Conservation (phyloP, 2,329 filamentous ascomycete genomes). For the Aureobasidium lini region DNA sequence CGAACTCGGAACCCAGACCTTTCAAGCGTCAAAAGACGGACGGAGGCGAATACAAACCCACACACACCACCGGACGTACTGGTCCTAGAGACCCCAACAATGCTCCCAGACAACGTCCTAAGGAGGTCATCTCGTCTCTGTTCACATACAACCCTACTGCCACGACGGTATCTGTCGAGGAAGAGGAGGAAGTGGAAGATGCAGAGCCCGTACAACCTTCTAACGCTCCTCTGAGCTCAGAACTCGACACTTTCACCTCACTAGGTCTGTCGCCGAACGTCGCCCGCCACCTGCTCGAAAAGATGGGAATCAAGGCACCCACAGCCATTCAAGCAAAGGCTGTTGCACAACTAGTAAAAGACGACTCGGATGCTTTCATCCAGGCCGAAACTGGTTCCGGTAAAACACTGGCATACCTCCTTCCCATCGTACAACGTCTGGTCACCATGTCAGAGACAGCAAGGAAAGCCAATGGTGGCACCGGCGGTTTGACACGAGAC, state of each 20-base stretch:
- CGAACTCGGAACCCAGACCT: slow-evolving; percentile 3
- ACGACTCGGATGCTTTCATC: slow-evolving; percentile 85
- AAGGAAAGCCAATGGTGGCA: slow-evolving; percentile 34
- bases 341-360: slow-evolving; percentile 69
- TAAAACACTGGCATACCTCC: slow-evolving; percentile 91
- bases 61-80: slow-evolving; percentile 3
- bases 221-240: slow-evolving; percentile 81
- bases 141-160: slow-evolving; percentile 83
- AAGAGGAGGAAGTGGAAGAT: slow-evolving; percentile 36
- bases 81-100: slow-evolving; percentile 1
- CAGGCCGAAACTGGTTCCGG: slow-evolving; percentile 96
- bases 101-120: slow-evolving; percentile 25
- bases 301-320: slow-evolving; percentile 81
- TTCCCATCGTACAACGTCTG: slow-evolving; percentile 85
- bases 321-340: slow-evolving; percentile 92
- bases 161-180: slow-evolving; percentile 49
- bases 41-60: slow-evolving; percentile 3
- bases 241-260: slow-evolving; percentile 77
- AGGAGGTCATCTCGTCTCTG: slow-evolving; percentile 76
- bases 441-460: slow-evolving; percentile 59
- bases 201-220: slow-evolving; percentile 61
- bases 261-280: slow-evolving; percentile 75
- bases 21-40: slow-evolving; percentile 20
- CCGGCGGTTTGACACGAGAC: slow-evolving; percentile 60
- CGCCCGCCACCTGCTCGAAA: slow-evolving; percentile 73